phyloP scores from a whole-genome alignment of 202 grass and related monocot species.

The Eragrostis tef region DNA sequence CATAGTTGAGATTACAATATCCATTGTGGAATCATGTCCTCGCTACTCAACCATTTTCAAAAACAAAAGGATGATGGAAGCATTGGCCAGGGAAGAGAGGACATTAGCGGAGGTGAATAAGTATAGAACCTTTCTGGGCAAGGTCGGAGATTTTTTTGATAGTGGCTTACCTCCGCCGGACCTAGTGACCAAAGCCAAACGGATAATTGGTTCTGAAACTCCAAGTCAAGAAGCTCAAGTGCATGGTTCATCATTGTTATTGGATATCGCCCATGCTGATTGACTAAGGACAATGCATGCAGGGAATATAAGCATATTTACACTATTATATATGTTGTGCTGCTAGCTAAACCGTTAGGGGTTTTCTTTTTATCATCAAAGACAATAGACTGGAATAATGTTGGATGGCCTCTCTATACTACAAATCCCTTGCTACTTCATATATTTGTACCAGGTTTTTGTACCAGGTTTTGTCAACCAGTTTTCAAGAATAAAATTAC shows the following conservation, averaged over 20 bases:
- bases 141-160: neutral
- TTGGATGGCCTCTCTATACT: neutral
- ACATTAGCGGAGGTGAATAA: neutral
- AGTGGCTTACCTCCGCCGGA: neutral
- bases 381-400: neutral
- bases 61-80: neutral
- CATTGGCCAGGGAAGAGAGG: slow-evolving; percentile 2
- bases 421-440: too few species aligned
- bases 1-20: neutral
- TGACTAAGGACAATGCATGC: neutral
- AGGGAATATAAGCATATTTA: neutral
- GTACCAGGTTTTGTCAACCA: too few species aligned
- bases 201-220: neutral
- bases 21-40: neutral
- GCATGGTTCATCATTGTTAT: neutral
- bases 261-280: neutral
- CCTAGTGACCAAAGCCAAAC: neutral
- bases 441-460: too few species aligned
- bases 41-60: neutral
- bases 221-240: neutral
- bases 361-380: neutral
- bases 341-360: too few species aligned
- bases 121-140: slow-evolving; percentile 1
- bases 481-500: too few species aligned
- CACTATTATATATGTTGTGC: neutral